phyloP scores from a whole-genome alignment of 2,329 filamentous ascomycete genomes.

The Fusarium miscanthi region DNA sequence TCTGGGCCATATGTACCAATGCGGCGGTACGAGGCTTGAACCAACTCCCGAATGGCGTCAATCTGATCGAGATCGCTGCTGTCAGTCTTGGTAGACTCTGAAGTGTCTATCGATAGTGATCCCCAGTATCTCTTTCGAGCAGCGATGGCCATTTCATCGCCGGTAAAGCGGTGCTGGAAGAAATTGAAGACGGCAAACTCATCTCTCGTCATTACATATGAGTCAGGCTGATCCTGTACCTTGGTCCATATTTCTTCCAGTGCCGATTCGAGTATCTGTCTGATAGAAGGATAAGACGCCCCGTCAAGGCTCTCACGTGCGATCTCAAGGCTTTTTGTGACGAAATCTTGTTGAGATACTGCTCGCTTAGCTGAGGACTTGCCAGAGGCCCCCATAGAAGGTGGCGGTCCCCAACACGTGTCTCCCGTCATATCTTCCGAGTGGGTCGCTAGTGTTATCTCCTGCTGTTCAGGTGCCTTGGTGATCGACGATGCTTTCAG shows the following conservation, averaged over 20 bases:
- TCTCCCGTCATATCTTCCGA: not conserved
- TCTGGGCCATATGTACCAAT: not conserved
- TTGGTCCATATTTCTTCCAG: constrained; percentile 74
- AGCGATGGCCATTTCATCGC: constrained; percentile 58
- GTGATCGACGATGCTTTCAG: not conserved
- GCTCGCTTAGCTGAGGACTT: constrained; percentile 8
- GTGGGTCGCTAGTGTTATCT: not conserved
- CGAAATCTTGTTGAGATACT: constrained; percentile 48
- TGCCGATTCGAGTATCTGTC: constrained; percentile 72
- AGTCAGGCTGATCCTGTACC: constrained; percentile 70
- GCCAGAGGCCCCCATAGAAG: not conserved
- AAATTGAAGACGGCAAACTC: constrained; percentile 92
- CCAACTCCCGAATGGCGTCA: not conserved
- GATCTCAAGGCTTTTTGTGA: constrained; percentile 77
- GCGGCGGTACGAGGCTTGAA: not conserved
- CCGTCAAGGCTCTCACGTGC: constrained; percentile 79
- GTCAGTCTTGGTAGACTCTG: not conserved
- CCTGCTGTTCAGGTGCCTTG: not conserved
- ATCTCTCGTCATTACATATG: constrained; percentile 78
- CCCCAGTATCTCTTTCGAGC: constrained; percentile 68
- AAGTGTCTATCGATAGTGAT: not conserved
- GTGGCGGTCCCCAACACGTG: rapidly evolving
- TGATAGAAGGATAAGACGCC: constrained; percentile 69
- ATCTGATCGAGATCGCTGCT: not conserved
- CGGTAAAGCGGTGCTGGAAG: constrained; percentile 74